Conservation (phyloP, 225 moss, liverwort and hornwort genomes). For the Sphagnum contortum region DNA sequence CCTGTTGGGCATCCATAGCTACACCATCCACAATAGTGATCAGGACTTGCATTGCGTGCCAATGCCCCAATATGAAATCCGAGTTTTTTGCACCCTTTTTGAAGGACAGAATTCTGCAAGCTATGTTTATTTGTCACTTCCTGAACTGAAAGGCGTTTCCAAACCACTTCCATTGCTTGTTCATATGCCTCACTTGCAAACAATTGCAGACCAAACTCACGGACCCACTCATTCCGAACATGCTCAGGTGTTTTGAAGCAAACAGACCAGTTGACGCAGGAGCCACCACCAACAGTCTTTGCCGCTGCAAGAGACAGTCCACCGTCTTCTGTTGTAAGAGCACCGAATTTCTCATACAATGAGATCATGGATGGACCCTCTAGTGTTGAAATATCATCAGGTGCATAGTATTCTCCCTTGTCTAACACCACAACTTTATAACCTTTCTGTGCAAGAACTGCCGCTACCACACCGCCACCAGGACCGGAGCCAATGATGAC, state of each 20-base stretch:
- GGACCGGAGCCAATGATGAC: conserved; percentile 83
- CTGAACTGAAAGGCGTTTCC: conserved; percentile 38
- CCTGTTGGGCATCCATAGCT: conserved; percentile 47
- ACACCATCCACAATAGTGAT: conserved; percentile 83
- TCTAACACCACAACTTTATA: conserved; percentile 69
- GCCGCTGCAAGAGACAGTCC: conserved; percentile 49
- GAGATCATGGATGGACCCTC: conserved; percentile 44
- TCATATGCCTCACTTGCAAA: conserved; percentile 42
- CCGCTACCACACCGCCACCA: conserved; percentile 77
- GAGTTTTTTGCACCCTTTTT: conserved; percentile 44
- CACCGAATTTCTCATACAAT: conserved; percentile 59
- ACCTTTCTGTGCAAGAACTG: conserved; percentile 58
- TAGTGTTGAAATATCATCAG: conserved; percentile 38
- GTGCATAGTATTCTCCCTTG: conserved; percentile 54
- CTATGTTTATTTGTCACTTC: conserved; percentile 21
- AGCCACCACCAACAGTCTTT: conserved; percentile 72
- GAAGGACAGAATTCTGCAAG: conserved; percentile 49
- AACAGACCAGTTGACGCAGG: conserved; percentile 68
- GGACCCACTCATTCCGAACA: conserved; percentile 52
- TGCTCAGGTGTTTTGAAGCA: conserved; percentile 49
- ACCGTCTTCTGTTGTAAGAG: conserved; percentile 42
- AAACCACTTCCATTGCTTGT: conserved; percentile 53
- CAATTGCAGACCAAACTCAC: conserved; percentile 25
- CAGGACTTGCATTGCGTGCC: conserved; percentile 26
- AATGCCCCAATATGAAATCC: conserved; percentile 35